Conservation (phyloP, 192 early-diverging fungal genomes). For the Allomyces javanicus region DNA sequence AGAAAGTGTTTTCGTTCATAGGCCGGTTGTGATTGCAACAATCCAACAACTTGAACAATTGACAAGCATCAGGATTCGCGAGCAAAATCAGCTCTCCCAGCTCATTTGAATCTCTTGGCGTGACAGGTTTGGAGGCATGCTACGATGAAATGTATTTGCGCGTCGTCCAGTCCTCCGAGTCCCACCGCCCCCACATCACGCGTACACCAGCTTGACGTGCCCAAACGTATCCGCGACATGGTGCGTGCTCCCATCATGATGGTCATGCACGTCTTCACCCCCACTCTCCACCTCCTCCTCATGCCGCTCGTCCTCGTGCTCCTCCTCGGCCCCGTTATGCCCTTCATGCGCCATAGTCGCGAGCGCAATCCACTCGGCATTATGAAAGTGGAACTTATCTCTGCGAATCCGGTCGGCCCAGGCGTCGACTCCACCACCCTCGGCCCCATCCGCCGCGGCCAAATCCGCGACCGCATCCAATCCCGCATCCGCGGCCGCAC, state of each 20-base stretch:
- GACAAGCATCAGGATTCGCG: too few relatives aligned
- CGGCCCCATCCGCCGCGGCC: neutral
- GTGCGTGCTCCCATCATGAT: neutral
- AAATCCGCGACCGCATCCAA: constrained; percentile 27
- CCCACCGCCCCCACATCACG: too few relatives aligned
- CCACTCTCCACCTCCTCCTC: neutral
- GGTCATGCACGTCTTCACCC: neutral
- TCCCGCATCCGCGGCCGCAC: constrained; percentile 30
- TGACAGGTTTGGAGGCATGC: too few relatives aligned
- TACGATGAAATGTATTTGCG: too few relatives aligned
- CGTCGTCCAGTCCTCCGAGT: too few relatives aligned
- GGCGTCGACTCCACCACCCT: constrained; percentile 26
- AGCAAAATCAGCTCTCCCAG: too few relatives aligned
- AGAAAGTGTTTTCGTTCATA: too few relatives aligned
- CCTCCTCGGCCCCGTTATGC: neutral
- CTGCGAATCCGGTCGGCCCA: constrained; percentile 26
- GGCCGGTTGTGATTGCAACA: too few relatives aligned
- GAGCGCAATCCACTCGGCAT: constrained; percentile 23
- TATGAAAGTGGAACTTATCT: constrained; percentile 38
- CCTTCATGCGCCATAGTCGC: neutral
- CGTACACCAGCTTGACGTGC: neutral
- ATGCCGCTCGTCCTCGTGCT: neutral
- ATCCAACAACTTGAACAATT: too few relatives aligned
- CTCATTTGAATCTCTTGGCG: too few relatives aligned
- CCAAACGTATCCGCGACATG: neutral